Base-by-base conservation (phyloP, 2,329 filamentous ascomycete genomes). In the Diaporthe vexans region DNA sequence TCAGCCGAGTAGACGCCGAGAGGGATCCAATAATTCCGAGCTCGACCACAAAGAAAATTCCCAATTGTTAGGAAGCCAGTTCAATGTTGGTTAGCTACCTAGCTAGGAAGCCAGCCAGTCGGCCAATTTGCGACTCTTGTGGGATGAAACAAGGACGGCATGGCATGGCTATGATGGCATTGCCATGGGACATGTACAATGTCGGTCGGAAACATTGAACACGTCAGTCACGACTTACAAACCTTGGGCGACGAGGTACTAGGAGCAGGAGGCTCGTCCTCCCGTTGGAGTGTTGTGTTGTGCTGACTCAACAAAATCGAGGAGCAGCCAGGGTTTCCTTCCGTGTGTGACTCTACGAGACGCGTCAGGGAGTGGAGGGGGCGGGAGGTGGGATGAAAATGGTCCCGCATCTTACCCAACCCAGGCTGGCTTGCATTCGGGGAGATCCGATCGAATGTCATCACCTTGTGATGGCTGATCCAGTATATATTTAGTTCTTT, bases 1-100 rank as follows among this genome's bases (percentile, higher is more conserved):
- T 15, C 35, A 4, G 57, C 69, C 69, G 57, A 72, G 17, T 72
- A 54, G 46, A 72, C 69, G 46, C 69, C 69, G 69, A 72, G 13
- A 19, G 10, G 43, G 33, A 46, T 46, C 15, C 43, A 46, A 46
- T 46, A 46, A 19, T 46, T 19, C 43, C 43, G 43, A 19, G 43
- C 11, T 40, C 11, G 37, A 40, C 37, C 37, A 40, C 37, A 40
- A 15, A 37, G 6, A 37, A 37, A 11, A 11, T 10, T 37, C 10
- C 1, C 35, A 37, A 37, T 37, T 37, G 11, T 37, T 37, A 13
- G 9, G 8, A 8, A 37, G 35, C 35, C 11, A 37, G 35, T 13
- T 37, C 9, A 10, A 37, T 13, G 11, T 10, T 37, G 11, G 35
- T 13, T 37, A 37, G 35, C 9, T 13, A 40, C 9, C 4, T 37